Evolutionary conservation across 179 eudicot species (phyloP), one percentile per base, ranked within the genome.

Genomic region (Monotropa hypopitys): DNA sequence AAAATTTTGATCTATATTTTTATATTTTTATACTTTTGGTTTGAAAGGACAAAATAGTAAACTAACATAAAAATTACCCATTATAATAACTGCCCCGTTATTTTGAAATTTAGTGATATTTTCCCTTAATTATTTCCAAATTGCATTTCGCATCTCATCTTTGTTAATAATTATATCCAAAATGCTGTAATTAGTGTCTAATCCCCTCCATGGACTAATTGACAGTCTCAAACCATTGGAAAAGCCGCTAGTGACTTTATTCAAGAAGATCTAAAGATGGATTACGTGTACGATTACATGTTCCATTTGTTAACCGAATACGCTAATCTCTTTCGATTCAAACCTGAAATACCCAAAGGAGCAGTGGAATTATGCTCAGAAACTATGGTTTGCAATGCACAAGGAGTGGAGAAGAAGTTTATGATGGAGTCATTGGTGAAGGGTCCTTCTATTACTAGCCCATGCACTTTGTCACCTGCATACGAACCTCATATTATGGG

Each of bases 361-460:
- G 77, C 72, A 0, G 65, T n/a, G 7, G 77, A 79, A 50, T 62
- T 73, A 0, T 79, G 81, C 63, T 79, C 77, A 2, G 81, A 79
- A 49, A 61, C 65, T 5, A 73, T 79, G 81, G 81, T 35, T 3
- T 79, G 77, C 54, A 12, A 23, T 50, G 81, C 77, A 63, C 4
- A 23, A 6, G 81, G 81, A n/a, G 9, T 26, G n/a, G 73, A 38
- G 73, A 79, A 73, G 77, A 79, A 73, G 81, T 73, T 79, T 1
- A 79, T 72, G 81, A 73, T 73, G 77, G 81, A 73, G 32, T 79
- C 81, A 4, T 16, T 79, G 70, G 81, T 35, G 65, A 79, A 73
- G 53, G 62, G 66, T 62, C 77, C 81, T 50, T 73, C 81, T 21
- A 32, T 26, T 18, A 51, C 49, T 9, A 62, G 50, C 42, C 81